Evolutionary conservation across 345 rosid species (phyloP).

Genomic region (Odontarrhena argentea): DNA sequence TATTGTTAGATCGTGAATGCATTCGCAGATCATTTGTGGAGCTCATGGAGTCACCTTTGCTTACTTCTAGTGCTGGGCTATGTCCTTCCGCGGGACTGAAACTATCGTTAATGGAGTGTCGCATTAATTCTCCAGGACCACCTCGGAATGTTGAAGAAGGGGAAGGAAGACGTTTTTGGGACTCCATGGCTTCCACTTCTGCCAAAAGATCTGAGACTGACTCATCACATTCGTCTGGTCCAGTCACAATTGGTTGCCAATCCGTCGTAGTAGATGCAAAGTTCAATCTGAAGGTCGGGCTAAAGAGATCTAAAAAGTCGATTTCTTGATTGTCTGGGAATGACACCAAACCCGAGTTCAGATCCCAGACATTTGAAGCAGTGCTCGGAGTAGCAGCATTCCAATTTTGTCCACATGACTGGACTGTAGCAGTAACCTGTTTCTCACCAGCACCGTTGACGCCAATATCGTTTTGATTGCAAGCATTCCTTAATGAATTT

Average conservation of each 20-base stretch:
- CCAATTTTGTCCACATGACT: constrained; percentile 53
- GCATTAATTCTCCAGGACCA: constrained; percentile 40
- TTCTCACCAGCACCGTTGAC: constrained; percentile 16
- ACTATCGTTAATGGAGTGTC: constrained; percentile 50
- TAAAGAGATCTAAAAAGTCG: constrained; percentile 51
- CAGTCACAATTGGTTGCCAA: constrained; percentile 72
- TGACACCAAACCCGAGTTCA: constrained; percentile 47
- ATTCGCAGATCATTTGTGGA: constrained; percentile 63
- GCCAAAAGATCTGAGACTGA: constrained; percentile 97
- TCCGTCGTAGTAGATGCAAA: constrained; percentile 46
- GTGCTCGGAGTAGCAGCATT: constrained; percentile 43
- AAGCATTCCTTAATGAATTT: constrained; percentile 24
- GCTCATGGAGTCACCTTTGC: constrained; percentile 74
- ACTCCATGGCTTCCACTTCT: constrained; percentile 97
- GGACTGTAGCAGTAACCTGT: constrained; percentile 50
- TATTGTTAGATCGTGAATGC: constrained; percentile 50
- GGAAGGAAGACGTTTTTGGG: constrained; percentile 66
- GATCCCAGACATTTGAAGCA: constrained; percentile 45
- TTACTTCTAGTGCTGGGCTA: constrained; percentile 60
- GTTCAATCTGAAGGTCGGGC: constrained; percentile 39
- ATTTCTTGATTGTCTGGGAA: constrained; percentile 52
- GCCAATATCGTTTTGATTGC: constrained; percentile 29
- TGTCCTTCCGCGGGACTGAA: constrained; percentile 69
- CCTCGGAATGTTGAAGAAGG: constrained; percentile 54
- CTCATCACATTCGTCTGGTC: constrained; percentile 73